phyloP scores from a whole-genome alignment of 2,329 filamentous ascomycete species.

The Hypoxylon sp. region DNA sequence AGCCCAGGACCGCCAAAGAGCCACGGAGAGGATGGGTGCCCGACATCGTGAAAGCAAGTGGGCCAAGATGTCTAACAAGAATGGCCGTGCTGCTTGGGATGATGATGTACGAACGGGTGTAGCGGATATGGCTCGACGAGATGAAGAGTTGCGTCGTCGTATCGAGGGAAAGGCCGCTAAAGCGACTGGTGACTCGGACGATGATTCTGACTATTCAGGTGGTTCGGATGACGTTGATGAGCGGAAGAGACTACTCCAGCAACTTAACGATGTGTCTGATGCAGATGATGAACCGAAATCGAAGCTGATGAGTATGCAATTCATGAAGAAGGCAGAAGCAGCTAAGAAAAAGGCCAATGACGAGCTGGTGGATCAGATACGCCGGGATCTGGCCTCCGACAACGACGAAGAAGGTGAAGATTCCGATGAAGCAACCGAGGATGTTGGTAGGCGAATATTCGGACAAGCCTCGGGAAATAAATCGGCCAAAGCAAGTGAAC shows the following conservation, averaged over 20 bases:
- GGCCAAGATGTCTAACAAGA: slow-evolving; percentile 84
- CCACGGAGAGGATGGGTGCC: slow-evolving; percentile 84
- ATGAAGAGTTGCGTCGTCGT: slow-evolving; percentile 81
- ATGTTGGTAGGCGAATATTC: slow-evolving; percentile 76
- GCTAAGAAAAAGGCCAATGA: slow-evolving; percentile 82
- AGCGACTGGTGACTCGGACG: slow-evolving; percentile 49
- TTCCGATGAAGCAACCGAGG: slow-evolving; percentile 60
- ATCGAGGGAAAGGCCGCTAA: slow-evolving; percentile 72
- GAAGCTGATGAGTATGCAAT: slow-evolving; percentile 84
- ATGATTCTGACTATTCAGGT: slow-evolving; percentile 63
- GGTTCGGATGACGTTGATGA: slow-evolving; percentile 65
- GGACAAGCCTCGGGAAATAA: slow-evolving; percentile 58
- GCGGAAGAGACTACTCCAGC: slow-evolving; percentile 57
- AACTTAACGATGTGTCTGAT: slow-evolving; percentile 57
- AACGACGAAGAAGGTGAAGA: slow-evolving; percentile 60
- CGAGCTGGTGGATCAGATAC: slow-evolving; percentile 73
- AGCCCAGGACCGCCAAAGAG: slow-evolving; percentile 74
- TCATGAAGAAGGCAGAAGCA: slow-evolving; percentile 91
- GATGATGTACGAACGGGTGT: slow-evolving; percentile 82
- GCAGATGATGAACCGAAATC: slow-evolving; percentile 64
- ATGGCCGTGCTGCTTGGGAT: slow-evolving; percentile 85
- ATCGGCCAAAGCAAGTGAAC: slow-evolving; percentile 34
- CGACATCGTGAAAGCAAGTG: slow-evolving; percentile 90
- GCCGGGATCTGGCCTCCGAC: slow-evolving; percentile 74
- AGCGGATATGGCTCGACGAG: slow-evolving; percentile 80